Percentiles rank a stretch among this genome's conserved stretches.
Conservation (phyloP, 345 rosid genomes). For the Durio zibethinus region DNA sequence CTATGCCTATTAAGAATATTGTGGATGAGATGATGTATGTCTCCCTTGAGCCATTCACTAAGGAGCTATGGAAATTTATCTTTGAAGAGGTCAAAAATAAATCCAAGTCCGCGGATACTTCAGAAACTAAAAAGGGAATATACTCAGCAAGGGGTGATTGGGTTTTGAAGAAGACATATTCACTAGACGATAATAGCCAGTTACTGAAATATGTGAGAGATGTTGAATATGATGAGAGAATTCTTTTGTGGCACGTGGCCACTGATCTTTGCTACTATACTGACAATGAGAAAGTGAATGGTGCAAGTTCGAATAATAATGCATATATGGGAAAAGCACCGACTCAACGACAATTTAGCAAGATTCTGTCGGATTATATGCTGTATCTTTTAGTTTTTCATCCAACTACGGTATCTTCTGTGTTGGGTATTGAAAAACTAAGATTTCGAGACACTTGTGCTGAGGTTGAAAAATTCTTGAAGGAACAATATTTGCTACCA, state of each 20-base stretch:
- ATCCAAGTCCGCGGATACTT: too few species aligned
- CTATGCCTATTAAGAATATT: too few species aligned
- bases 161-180: too few species aligned
- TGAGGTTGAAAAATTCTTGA: conserved; percentile 35
- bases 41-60: too few species aligned
- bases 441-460: conserved; percentile 44
- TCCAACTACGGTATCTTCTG: conserved; percentile 45
- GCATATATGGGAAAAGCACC: too few species aligned
- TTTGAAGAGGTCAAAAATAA: too few species aligned
- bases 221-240: conserved; percentile 36
- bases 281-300: too few species aligned
- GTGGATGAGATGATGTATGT: too few species aligned
- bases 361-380: conserved; percentile 54
- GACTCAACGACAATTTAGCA: conserved; percentile 36
- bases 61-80: too few species aligned
- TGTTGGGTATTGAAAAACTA: conserved; percentile 43
- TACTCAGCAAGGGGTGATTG: conserved; percentile 56
- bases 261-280: conserved; percentile 45
- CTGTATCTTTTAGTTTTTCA: conserved; percentile 46
- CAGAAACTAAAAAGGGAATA: conserved; percentile 41
- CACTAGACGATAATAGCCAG: too few species aligned
- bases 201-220: conserved; percentile 32
- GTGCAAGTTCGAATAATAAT: too few species aligned
- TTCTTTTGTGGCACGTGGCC: conserved; percentile 58
- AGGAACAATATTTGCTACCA: neutral